These are phyloP conservation scores for Polytrichum commune DNA, from an alignment of 225 moss, liverwort and hornwort genomes.

Conservation along the genomic window DNA sequence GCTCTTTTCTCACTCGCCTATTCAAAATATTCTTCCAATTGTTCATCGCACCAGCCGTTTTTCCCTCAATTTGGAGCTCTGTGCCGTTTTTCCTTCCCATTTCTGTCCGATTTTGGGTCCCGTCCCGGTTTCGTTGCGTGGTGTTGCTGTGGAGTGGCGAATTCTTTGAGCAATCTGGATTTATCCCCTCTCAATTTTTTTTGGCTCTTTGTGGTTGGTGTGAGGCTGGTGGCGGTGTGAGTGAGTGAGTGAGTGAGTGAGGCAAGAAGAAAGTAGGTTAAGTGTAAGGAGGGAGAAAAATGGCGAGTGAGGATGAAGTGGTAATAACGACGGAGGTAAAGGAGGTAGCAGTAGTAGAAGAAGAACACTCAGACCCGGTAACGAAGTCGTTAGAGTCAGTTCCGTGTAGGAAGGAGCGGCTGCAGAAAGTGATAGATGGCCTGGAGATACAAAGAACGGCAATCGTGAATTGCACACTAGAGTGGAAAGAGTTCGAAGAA, in stretches of 20 bases:
- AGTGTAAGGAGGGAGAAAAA: conserved; percentile 5
- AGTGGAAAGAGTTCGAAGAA: conserved; percentile 99
- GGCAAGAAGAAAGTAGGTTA: neutral
- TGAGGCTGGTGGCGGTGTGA: neutral
- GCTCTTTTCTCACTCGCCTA: too few species aligned
- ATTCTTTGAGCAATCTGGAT: too few species aligned
- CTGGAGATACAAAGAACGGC: conserved; percentile 87
- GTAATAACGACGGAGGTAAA: conserved; percentile 22
- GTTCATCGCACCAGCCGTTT: too few species aligned
- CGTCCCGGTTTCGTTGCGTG: too few species aligned
- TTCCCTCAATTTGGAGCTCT: too few species aligned
- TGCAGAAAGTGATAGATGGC: conserved; percentile 90
- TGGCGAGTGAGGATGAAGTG: conserved; percentile 42
- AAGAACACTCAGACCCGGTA: conserved; percentile 56
- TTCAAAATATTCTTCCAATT: too few species aligned
- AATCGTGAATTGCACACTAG: conserved; percentile 76
- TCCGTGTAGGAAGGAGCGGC: conserved; percentile 82
- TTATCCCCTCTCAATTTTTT: too few species aligned
- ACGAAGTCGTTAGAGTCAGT: conserved; percentile 79
- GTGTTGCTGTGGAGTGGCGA: too few species aligned
- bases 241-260: neutral
- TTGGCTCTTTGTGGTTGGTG: too few species aligned
- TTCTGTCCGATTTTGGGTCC: too few species aligned
- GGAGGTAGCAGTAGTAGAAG: conserved; percentile 16
- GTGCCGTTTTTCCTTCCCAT: too few species aligned